phyloP scores from a whole-genome alignment of 371 early-diverging fungal species.

The Saksenaea oblongispora region DNA sequence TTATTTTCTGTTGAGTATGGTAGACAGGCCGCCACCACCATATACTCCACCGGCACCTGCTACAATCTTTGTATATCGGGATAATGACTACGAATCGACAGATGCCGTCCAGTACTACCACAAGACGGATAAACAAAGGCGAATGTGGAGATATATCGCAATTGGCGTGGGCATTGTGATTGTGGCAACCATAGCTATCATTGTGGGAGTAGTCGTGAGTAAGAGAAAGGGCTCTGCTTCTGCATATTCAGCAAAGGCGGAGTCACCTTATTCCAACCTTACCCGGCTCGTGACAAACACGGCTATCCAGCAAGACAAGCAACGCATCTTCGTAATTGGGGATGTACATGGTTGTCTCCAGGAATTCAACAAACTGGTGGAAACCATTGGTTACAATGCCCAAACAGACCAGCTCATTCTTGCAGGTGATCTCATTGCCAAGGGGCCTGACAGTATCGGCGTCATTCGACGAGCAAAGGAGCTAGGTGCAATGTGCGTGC shows the following conservation, averaged over 20 bases:
- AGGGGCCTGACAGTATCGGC: conserved; percentile 66
- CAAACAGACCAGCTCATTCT: conserved; percentile 59
- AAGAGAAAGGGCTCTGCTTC: conserved; percentile 3
- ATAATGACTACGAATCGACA: neutral
- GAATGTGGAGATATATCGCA: conserved; percentile 24
- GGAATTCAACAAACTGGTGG: conserved; percentile 56
- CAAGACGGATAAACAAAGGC: conserved; percentile 12
- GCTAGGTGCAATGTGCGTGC: conserved; percentile 59
- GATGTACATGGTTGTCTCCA: conserved; percentile 70
- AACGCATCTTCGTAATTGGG: conserved; percentile 68
- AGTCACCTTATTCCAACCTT: conserved; percentile 45
- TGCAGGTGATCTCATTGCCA: conserved; percentile 70
- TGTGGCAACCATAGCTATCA: conserved; percentile 24
- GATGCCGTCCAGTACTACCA: neutral
- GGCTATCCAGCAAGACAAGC: conserved; percentile 11
- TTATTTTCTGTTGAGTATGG: neutral
- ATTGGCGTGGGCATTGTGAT: conserved; percentile 22
- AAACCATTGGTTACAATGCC: conserved; percentile 39
- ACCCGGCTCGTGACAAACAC: conserved; percentile 21
- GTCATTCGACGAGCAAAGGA: conserved; percentile 60
- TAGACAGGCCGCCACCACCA: neutral
- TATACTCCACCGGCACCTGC: neutral
- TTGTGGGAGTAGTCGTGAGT: conserved; percentile 23
- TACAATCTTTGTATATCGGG: neutral
- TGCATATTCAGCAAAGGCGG: conserved; percentile 8